Conservation (phyloP, 345 rosid species). For the Lenwebbia sp. region DNA sequence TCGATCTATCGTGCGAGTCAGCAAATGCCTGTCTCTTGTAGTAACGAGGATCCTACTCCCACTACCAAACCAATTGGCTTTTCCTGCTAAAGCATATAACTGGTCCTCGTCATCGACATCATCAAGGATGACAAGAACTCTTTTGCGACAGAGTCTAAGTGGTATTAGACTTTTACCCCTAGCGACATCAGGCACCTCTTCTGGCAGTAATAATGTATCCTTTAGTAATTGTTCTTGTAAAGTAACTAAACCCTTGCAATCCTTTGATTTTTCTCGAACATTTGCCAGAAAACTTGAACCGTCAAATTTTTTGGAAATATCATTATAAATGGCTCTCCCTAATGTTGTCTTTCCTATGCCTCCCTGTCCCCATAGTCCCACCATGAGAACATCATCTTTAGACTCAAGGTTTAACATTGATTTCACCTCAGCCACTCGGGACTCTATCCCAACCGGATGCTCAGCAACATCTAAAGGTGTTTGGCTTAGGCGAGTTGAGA, state of each 20-base stretch:
- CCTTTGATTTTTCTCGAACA: background rate
- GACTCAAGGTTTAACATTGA: background rate
- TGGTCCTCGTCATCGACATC: rapidly evolving
- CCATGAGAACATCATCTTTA: background rate
- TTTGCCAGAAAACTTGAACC: background rate
- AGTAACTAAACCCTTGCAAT: background rate
- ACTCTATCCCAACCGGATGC: background rate
- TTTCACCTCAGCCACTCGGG: background rate
- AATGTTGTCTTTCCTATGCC: background rate
- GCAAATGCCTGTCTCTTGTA: background rate
- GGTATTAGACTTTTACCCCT: background rate
- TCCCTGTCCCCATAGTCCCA: background rate
- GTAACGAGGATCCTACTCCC: background rate
- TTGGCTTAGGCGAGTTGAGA: background rate
- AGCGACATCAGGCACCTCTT: rapidly evolving
- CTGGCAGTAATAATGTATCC: background rate
- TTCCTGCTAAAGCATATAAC: rapidly evolving
- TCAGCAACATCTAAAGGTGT: background rate
- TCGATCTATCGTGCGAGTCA: background rate
- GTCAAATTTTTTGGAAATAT: background rate
- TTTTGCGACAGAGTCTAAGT: background rate
- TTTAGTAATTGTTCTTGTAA: background rate
- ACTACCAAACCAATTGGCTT: rapidly evolving
- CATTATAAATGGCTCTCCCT: background rate
- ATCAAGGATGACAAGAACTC: background rate